phyloP scores from a whole-genome alignment of 805 yeast species.

The Hyphopichia homilentoma region DNA sequence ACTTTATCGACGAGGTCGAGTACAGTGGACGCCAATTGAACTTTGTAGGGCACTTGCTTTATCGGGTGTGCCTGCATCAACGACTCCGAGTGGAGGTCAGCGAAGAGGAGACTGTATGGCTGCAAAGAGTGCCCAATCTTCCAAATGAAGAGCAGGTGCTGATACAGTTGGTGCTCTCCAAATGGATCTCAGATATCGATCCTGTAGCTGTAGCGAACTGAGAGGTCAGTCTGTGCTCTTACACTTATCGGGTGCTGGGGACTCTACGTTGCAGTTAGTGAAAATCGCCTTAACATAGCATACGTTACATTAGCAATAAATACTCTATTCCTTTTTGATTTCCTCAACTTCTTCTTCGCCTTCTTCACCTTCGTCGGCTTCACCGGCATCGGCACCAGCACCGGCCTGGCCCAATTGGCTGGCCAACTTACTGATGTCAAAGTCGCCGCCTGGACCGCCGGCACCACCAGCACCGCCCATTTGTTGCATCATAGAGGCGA shows the following conservation, averaged over 20 bases:
- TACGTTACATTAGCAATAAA: no score
- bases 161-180: no score
- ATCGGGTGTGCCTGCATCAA: slow-evolving; percentile 5
- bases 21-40: no score
- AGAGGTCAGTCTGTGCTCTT: no score
- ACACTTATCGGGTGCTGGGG: no score
- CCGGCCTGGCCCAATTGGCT: slow-evolving; percentile 43
- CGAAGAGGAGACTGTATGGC: neutral
- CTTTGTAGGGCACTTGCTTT: slow-evolving; percentile 5
- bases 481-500: slow-evolving; percentile 14
- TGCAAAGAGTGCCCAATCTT: neutral
- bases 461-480: slow-evolving; percentile 21
- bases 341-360: slow-evolving; percentile 18
- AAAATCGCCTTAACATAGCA: no score
- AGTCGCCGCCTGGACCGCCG: slow-evolving; percentile 17
- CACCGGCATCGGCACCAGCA: slow-evolving; percentile 20
- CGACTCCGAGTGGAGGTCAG: slow-evolving; percentile 1
- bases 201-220: no score
- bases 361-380: slow-evolving; percentile 22
- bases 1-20: no score
- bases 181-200: no score
- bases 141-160: neutral
- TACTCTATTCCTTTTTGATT: slow-evolving; percentile 4
- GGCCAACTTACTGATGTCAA: slow-evolving; percentile 37
- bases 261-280: no score